phyloP scores from a whole-genome alignment of 2,329 filamentous ascomycete species.

The Fusarium brachygibbosum region DNA sequence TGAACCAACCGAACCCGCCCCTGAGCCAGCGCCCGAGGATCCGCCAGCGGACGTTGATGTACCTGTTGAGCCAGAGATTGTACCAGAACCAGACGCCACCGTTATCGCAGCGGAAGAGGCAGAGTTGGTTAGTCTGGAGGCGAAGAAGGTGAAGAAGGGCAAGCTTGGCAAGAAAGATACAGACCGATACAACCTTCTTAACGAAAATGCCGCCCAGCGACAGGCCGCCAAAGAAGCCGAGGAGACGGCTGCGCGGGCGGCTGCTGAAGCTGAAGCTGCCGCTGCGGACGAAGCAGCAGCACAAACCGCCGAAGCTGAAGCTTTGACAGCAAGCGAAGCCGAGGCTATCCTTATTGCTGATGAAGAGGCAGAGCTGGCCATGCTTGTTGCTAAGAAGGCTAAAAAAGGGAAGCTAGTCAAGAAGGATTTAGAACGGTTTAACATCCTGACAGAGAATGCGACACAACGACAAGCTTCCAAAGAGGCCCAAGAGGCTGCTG shows the following conservation, averaged over 20 bases:
- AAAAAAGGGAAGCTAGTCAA: constrained; percentile 44
- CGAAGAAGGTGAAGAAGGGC: constrained; percentile 44
- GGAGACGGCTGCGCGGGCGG: constrained; percentile 46
- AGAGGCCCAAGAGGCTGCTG: constrained; percentile 46
- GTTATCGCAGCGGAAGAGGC: constrained; percentile 41
- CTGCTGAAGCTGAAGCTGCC: constrained; percentile 22
- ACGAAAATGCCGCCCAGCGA: constrained; percentile 37
- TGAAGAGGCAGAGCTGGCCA: constrained; percentile 44
- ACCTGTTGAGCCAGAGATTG: constrained; percentile 14
- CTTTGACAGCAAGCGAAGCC: constrained; percentile 32
- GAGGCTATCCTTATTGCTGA: constrained; percentile 33
- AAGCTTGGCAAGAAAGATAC: constrained; percentile 44
- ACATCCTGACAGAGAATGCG: constrained; percentile 43
- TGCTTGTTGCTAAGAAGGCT: constrained; percentile 40
- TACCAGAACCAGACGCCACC: constrained; percentile 32
- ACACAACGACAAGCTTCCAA: constrained; percentile 38
- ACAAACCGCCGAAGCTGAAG: constrained; percentile 37
- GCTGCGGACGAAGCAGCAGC: constrained; percentile 31
- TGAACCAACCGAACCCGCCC: constrained; percentile 29
- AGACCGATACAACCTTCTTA: constrained; percentile 39
- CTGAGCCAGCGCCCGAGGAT: constrained; percentile 28
- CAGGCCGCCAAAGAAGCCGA: constrained; percentile 39
- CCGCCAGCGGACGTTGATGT: constrained; percentile 15
- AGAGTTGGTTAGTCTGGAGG: constrained; percentile 37
- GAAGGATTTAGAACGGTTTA: constrained; percentile 44